These are phyloP conservation scores for Fusarium continuum DNA, from an alignment of 2,329 filamentous ascomycete species.

Conservation along the genomic window DNA sequence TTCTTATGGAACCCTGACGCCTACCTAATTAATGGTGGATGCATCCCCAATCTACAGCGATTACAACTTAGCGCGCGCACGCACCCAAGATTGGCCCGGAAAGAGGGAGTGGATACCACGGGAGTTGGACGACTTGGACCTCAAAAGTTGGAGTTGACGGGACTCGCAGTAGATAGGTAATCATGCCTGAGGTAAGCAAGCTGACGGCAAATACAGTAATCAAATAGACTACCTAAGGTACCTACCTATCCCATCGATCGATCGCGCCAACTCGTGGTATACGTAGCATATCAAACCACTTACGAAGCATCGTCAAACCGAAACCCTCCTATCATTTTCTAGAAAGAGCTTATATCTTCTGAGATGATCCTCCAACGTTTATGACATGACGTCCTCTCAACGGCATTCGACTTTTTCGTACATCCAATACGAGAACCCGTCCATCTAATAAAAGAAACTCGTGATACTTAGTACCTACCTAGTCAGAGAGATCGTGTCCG, in stretches of 20 bases:
- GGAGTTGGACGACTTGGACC: neutral
- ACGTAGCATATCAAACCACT: conserved; percentile 10
- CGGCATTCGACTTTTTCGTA: conserved; percentile 12
- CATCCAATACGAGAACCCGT: conserved; percentile 11
- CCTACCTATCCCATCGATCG: conserved; percentile 15
- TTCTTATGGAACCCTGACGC: no score
- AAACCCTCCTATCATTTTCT: neutral
- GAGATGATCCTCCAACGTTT: neutral
- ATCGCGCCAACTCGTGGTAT: conserved; percentile 1
- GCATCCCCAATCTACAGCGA: conserved; percentile 9
- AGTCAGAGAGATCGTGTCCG: no score
- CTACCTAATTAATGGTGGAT: conserved; percentile 1
- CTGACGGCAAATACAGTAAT: conserved; percentile 1
- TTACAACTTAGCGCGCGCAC: neutral
- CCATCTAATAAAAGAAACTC: conserved; percentile 17
- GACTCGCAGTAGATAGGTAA: no score
- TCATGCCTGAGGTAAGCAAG: conserved; percentile 29
- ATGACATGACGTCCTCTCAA: conserved; percentile 5
- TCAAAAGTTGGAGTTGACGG: no score
- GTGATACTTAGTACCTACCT: neutral
- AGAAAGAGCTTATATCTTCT: neutral
- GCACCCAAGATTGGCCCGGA: no score
- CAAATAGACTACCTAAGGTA: no score
- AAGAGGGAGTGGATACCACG: neutral
- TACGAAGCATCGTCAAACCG: conserved; percentile 20